Evolutionary conservation across 768 basidiomycete genomes (phyloP), one percentile per base, ranked within the genome.

Genomic region (Boletus vinaceobasis): DNA sequence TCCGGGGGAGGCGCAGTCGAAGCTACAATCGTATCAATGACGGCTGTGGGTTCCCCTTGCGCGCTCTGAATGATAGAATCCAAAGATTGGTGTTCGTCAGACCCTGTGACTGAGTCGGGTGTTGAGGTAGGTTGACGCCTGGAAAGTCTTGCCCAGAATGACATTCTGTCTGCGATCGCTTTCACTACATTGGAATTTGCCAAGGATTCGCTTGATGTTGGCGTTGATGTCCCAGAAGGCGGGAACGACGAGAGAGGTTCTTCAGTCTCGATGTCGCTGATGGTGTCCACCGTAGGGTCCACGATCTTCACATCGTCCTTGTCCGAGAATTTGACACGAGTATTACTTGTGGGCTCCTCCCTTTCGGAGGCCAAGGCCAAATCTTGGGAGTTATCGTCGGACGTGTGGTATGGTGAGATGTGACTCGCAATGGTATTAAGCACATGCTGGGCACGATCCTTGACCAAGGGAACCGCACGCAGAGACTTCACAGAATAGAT

Each of bases 401-500:
- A 67, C 26, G 81, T 53, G 19, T 82, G 65, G 21, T 85, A 85
- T 5, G 76, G 71, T 17, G 74, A 62, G 61, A 83, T 81, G 47
- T 77, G 76, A n/a, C 79, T 72, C 7, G 78, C 75, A 5, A 92
- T 71, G 15, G 76, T 73, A 38, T 79, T 75, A 27, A 90, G 59
- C 3, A 74, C 75, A 17, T 74, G 75, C 29, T 73, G 72, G 29
- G 90, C 91, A 39, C 82, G 79, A 31, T 83, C 79, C 61, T 85
- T 82, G 10, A 75, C 68, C n/a, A 93, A 75, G 4, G 91, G 91
- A 27, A 93, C 86, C 5, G 86, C 84, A 47, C 75, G 74, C 21
- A 91, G 83, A 32, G 78, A 78, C 69, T 87, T 88, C 53, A 92
- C 77, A 29, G 76, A 74, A 69, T 88, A 90, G 7, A 93, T 79